Percentiles rank a stretch among this genome's conserved stretches.
Evolutionary conservation across 176 grass and related monocot species (phyloP).

Genomic region (Oryza meyeriana): DNA sequence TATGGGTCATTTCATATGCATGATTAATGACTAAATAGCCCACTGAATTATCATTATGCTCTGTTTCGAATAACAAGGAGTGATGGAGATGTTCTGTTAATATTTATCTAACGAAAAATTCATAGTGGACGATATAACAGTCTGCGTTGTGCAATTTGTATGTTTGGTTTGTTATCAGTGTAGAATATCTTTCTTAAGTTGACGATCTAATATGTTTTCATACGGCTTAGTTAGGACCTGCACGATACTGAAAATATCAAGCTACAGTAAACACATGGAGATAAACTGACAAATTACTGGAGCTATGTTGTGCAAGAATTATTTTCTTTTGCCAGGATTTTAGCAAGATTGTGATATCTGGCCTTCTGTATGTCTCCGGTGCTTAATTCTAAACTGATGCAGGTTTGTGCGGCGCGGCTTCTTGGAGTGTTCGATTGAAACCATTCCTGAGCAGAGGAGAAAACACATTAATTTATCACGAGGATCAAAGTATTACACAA

Average conservation of each 20-base stretch:
- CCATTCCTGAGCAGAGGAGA: constrained; percentile 67
- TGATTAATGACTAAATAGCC: neutral
- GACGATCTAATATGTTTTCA: constrained; percentile 3
- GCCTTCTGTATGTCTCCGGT: constrained; percentile 2
- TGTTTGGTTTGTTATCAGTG: neutral
- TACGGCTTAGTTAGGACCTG: neutral
- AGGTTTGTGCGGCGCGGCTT: constrained; percentile 95
- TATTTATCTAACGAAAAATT: neutral
- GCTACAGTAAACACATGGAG: neutral
- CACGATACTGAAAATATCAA: neutral
- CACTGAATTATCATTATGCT: neutral
- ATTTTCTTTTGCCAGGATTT: neutral
- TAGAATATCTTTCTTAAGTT: neutral
- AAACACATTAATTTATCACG: constrained; percentile 69
- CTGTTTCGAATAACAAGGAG: neutral
- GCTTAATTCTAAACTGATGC: constrained; percentile 35
- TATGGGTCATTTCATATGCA: neutral
- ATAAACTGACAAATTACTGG: neutral
- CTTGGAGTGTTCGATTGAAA: constrained; percentile 66
- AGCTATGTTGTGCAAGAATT: neutral
- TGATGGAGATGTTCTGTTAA: neutral
- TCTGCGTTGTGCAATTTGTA: neutral
- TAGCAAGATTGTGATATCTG: neutral
- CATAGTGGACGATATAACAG: neutral
- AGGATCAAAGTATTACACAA: constrained; percentile 91